A percentile compares a stretch with the other conserved stretches of the same genome.
These are phyloP conservation scores for Dothiorella sarmentorum DNA, from an alignment of 2,329 filamentous ascomycete genomes.

Conservation along the genomic window DNA sequence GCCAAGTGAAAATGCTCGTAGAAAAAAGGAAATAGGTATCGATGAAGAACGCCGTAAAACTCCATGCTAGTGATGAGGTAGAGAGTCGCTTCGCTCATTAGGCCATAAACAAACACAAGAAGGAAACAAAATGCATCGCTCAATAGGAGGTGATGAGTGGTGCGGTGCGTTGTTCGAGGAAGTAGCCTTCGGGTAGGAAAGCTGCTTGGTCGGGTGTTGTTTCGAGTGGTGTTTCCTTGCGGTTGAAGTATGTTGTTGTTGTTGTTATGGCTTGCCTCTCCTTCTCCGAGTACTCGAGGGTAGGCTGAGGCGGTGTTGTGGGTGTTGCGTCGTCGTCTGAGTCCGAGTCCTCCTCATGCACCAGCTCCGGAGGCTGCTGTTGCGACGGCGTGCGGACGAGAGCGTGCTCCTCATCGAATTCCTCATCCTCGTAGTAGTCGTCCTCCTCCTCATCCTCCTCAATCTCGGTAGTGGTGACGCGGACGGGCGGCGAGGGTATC, in stretches of 20 bases:
- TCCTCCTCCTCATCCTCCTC: slow-evolving; percentile 45
- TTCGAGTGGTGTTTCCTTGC: slow-evolving; percentile 24
- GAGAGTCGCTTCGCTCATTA: slow-evolving; percentile 10
- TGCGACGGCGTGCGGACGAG: slow-evolving; percentile 44
- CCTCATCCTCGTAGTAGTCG: slow-evolving; percentile 47
- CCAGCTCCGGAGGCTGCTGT: slow-evolving; percentile 48
- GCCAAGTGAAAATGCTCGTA: slow-evolving; percentile 14
- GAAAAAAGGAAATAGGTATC: slow-evolving; percentile 12
- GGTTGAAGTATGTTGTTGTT: slow-evolving; percentile 44
- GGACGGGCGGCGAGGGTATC: slow-evolving; percentile 40
- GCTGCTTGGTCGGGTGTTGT: slow-evolving; percentile 26
- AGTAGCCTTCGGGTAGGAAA: slow-evolving; percentile 38
- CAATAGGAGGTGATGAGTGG: slow-evolving; percentile 42
- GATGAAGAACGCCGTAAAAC: slow-evolving; percentile 5
- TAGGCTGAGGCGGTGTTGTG: slow-evolving; percentile 45
- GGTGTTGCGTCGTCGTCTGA: slow-evolving; percentile 47
- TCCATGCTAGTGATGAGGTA: slow-evolving; percentile 10
- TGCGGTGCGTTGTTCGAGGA: slow-evolving; percentile 40
- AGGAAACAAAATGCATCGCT: slow-evolving; percentile 19
- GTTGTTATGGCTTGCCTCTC: slow-evolving; percentile 44
- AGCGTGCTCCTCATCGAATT: slow-evolving; percentile 45
- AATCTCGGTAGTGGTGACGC: slow-evolving; percentile 43
- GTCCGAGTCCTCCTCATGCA: slow-evolving; percentile 44
- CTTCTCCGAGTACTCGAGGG: slow-evolving; percentile 47
- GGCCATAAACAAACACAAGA: slow-evolving; percentile 1